phyloP scores from a whole-genome alignment of 2,329 filamentous ascomycete genomes.

The Cercospora zeina region DNA sequence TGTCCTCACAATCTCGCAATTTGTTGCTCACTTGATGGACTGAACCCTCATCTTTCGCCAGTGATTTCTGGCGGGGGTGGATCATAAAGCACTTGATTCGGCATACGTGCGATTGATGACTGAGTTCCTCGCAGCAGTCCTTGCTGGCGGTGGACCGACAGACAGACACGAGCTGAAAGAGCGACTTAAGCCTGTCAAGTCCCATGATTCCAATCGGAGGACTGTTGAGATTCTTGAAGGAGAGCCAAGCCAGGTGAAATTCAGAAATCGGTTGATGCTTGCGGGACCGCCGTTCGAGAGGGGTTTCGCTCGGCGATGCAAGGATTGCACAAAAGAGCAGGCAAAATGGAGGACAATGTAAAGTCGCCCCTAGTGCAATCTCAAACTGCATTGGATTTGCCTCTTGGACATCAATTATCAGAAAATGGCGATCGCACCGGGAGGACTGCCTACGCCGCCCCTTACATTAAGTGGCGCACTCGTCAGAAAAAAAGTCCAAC shows the following conservation, averaged over 20 bases:
- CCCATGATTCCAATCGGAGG: neutral
- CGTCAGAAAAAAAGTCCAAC: slow-evolving; percentile 52
- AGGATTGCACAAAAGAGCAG: neutral
- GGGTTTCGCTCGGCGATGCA: neutral
- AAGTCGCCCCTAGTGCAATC: neutral
- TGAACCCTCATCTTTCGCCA: too few species aligned
- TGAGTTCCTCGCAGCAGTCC: neutral
- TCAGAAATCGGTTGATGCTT: neutral
- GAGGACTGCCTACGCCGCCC: slow-evolving; percentile 42
- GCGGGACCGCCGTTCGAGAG: neutral
- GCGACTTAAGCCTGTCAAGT: neutral
- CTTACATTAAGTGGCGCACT: slow-evolving; percentile 52
- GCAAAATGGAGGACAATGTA: neutral
- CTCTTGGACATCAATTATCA: neutral
- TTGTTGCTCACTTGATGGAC: too few species aligned
- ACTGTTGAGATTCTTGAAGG: neutral
- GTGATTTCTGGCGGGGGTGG: neutral
- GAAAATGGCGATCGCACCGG: slow-evolving; percentile 43
- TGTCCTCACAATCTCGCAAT: too few species aligned
- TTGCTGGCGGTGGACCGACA: neutral
- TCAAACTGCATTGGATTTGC: neutral
- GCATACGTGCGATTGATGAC: neutral
- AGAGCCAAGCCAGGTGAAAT: neutral
- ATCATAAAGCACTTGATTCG: neutral
- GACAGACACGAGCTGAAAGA: neutral